These are phyloP conservation scores for Tilletia horrida DNA, from an alignment of 1,284 basidiomycete genomes.

Conservation along the genomic window DNA sequence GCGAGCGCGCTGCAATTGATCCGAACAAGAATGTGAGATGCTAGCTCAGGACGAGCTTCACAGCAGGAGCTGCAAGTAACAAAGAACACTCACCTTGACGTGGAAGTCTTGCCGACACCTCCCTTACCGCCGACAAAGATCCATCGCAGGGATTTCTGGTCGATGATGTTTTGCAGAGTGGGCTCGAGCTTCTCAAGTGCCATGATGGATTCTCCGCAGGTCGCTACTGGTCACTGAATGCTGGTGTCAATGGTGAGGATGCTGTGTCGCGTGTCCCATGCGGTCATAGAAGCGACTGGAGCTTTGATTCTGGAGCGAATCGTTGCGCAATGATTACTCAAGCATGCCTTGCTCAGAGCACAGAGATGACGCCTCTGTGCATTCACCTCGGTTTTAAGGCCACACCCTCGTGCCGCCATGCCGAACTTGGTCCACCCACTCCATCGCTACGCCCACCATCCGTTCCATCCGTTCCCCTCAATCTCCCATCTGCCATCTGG, in stretches of 20 bases:
- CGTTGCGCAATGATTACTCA: not conserved
- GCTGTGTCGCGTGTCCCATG: not conserved
- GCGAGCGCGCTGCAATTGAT: slow-evolving; percentile 41
- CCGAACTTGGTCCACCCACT: no score
- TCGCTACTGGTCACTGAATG: not conserved
- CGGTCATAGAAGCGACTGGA: not conserved
- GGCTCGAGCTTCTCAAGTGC: slow-evolving; percentile 24
- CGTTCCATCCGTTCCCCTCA: no score
- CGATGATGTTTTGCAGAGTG: slow-evolving; percentile 51
- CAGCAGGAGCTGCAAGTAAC: not conserved
- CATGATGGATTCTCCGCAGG: not conserved
- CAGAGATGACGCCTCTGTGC: no score
- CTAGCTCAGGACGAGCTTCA: not conserved
- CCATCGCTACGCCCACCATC: no score
- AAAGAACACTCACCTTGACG: slow-evolving; percentile 28
- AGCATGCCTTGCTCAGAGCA: no score
- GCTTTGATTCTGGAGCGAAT: not conserved
- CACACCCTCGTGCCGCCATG: no score
- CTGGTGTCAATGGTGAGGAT: not conserved
- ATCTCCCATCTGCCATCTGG: no score
- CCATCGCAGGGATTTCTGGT: slow-evolving; percentile 54
- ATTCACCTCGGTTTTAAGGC: no score
- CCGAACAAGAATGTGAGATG: not conserved
- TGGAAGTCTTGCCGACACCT: slow-evolving; percentile 54
- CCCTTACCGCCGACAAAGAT: slow-evolving; percentile 55